Evolutionary conservation across 2,329 filamentous ascomycete species (phyloP).

Genomic region (Aureobasidium sp.): DNA sequence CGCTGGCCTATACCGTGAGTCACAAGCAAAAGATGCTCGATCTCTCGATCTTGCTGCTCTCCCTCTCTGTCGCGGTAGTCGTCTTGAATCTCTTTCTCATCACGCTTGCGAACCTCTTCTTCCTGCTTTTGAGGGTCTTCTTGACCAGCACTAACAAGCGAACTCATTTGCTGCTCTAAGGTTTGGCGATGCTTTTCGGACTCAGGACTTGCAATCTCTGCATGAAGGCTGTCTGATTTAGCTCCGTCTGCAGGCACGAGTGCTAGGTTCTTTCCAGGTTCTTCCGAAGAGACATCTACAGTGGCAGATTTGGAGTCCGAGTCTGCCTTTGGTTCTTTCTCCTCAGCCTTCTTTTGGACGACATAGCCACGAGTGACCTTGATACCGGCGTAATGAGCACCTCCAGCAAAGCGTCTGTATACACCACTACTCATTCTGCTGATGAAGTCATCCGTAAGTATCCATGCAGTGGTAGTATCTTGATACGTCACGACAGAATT

Average conservation of each 20-base stretch:
- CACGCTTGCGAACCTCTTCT: constrained; percentile 66
- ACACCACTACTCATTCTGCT: constrained; percentile 84
- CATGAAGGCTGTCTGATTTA: constrained; percentile 8
- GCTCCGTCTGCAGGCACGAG: constrained; percentile 17
- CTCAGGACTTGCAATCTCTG: constrained; percentile 12
- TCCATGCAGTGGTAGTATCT: constrained; percentile 71
- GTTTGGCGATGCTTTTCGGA: constrained; percentile 33
- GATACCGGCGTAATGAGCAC: constrained; percentile 71
- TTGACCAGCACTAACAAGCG: constrained; percentile 52
- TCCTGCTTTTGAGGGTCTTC: constrained; percentile 55
- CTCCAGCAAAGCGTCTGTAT: constrained; percentile 81
- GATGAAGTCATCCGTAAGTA: constrained; percentile 79
- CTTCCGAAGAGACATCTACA: constrained; percentile 11
- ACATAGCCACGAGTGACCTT: constrained; percentile 75
- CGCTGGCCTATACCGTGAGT: constrained; percentile 92
- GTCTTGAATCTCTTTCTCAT: constrained; percentile 81
- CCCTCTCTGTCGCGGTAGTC: constrained; percentile 73
- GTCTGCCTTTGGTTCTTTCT: constrained; percentile 25
- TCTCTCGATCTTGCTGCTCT: constrained; percentile 81
- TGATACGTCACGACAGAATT: constrained; percentile 87
- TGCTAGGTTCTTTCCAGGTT: constrained; percentile 24
- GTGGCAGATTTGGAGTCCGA: not conserved
- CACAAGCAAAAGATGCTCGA: constrained; percentile 83
- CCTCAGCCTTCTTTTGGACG: constrained; percentile 50
- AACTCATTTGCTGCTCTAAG: constrained; percentile 67